phyloP scores from a whole-genome alignment of 352 stramenopile species.

The Halophytophthora batemanensis region DNA sequence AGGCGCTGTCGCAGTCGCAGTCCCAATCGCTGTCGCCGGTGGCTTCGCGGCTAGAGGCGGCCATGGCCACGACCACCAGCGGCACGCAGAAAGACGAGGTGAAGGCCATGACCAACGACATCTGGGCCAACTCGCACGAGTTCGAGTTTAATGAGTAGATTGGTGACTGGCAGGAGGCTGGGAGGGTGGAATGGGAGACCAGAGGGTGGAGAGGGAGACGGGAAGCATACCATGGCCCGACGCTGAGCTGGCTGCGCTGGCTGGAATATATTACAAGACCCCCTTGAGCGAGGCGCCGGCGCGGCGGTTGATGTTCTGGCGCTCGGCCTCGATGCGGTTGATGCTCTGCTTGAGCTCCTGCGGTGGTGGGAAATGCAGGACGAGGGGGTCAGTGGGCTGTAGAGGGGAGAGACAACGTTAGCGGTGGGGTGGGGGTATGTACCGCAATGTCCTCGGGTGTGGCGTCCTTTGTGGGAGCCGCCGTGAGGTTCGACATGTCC shows the following conservation, averaged over 20 bases:
- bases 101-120: conserved; percentile 70
- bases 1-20: conserved; percentile 6
- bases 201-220: too few species aligned
- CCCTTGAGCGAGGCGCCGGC: conserved; percentile 78
- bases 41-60: too few species aligned
- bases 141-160: conserved; percentile 66
- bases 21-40: too few species aligned
- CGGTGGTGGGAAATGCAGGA: too few species aligned
- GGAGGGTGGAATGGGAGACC: too few species aligned
- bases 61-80: conserved; percentile 27
- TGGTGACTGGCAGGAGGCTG: too few species aligned
- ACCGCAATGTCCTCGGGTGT: conserved; percentile 74
- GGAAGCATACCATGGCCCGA: too few species aligned
- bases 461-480: conserved; percentile 70
- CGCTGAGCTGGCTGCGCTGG: conserved; percentile 1
- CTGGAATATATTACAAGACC: conserved; percentile 53
- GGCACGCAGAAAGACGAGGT: conserved; percentile 47
- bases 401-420: too few species aligned
- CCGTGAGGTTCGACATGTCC: conserved; percentile 86
- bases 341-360: conserved; percentile 76
- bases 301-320: conserved; percentile 77
- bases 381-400: too few species aligned
- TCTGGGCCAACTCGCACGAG: conserved; percentile 79
- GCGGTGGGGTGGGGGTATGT: neutral
- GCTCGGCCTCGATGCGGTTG: conserved; percentile 71